Evolutionary conservation across 352 stramenopile species (phyloP), one percentile per base, ranked within the genome.

Genomic region (Phytopythium kandeliae): DNA sequence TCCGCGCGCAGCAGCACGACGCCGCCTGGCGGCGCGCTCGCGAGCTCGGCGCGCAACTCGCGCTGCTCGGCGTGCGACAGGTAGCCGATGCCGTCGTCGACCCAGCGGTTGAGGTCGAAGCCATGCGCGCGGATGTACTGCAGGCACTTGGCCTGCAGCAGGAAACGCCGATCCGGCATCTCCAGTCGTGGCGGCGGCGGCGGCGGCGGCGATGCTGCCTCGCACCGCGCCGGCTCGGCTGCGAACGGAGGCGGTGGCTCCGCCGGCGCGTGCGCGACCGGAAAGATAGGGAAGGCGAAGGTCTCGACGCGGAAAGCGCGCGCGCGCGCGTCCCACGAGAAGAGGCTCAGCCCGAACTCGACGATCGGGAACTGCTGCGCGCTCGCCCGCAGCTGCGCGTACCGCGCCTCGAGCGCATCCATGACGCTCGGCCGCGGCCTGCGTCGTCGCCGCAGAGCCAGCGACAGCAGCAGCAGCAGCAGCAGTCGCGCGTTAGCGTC

Each of bases 221-320:
- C n/a, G n/a, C n/a, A n/a, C n/a, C n/a, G n/a, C n/a, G n/a, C 28
- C 5, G 28, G 10, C 28, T 5, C 5, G 28, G 28, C 10, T 33
- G 28, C 28, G 28, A 10, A 33, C 28, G 28, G 10, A 10, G 28
- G 28, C 5, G 28, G 28, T 33, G 5, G 5, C 28, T 11, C 37
- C 12, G n/a, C 37, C 37, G 68, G 61, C 28, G 71, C 57, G 25
- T 78, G 50, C 30, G 71, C 78, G 13, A 73, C 58, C 11, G 80
- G 74, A 55, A 89, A 92, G 38, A 92, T 69, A 33, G 80, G 80
- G 60, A 89, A 92, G 53, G 88, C 78, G 58, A 80, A 86, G 44
- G 64, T 84, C 42, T 72, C 62, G 38, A 88, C 78, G 9, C 68
- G 57, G 49, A 89, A 92, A 25, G 47, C 28, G n/a, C 48, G 51